phyloP scores from a whole-genome alignment of 1,139 yeast species.

The Schwanniomyces etchellsii region DNA sequence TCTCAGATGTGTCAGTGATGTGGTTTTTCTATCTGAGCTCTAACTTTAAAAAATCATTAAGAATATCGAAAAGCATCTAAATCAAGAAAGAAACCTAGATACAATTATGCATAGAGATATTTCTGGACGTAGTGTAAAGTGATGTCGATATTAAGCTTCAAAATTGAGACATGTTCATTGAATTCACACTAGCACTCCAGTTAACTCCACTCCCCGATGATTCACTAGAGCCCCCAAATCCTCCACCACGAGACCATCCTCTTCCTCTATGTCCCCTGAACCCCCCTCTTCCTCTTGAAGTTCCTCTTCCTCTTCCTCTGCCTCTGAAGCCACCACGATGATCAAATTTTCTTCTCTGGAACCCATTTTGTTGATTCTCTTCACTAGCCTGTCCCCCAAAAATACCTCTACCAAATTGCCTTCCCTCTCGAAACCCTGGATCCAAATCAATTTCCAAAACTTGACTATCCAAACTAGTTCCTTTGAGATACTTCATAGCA shows the following conservation, averaged over 20 bases:
- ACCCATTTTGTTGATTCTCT: constrained; percentile 21
- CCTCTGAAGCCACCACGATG: constrained; percentile 24
- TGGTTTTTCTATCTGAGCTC: too few species aligned
- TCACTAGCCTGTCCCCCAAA: constrained; percentile 76
- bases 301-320: constrained; percentile 21
- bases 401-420: constrained; percentile 90
- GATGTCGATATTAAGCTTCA: too few species aligned
- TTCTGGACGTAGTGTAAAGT: too few species aligned
- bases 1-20: too few species aligned
- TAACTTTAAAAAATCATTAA: too few species aligned
- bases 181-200: neutral
- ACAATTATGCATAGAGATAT: too few species aligned
- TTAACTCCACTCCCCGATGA: constrained; percentile 6
- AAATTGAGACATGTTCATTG: too few species aligned
- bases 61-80: too few species aligned
- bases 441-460: constrained; percentile 80
- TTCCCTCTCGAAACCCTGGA: constrained; percentile 90
- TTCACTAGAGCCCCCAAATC: constrained; percentile 11
- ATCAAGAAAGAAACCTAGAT: too few species aligned
- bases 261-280: constrained; percentile 18
- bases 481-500: constrained; percentile 75
- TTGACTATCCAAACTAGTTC: constrained; percentile 78
- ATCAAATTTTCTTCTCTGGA: constrained; percentile 16
- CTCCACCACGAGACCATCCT: constrained; percentile 9
- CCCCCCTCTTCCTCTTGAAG: constrained; percentile 23